Percentiles rank a stretch among this genome's conserved stretches.
Evolutionary conservation across 1,139 yeast genomes (phyloP).

Genomic region (Hyphopichia pseudoburtonii): DNA sequence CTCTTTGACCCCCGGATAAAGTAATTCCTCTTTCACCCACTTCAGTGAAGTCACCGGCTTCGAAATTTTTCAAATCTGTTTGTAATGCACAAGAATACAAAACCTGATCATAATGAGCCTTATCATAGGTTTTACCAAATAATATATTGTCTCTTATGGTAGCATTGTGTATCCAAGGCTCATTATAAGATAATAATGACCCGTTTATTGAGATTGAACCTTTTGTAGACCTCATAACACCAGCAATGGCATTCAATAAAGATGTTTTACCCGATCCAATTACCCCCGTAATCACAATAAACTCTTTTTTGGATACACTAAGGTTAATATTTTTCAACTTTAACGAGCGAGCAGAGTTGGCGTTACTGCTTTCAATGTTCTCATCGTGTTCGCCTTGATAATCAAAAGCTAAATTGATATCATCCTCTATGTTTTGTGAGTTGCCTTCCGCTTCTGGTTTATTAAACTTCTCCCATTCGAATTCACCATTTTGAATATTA

Average conservation of each 20-base stretch:
- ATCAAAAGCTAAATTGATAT: too few relatives aligned
- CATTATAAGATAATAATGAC: constrained; percentile 18
- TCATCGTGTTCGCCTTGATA: too few relatives aligned
- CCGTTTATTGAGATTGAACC: constrained; percentile 19
- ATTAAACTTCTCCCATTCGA: constrained; percentile 78
- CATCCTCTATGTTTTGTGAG: too few relatives aligned
- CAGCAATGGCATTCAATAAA: constrained; percentile 21
- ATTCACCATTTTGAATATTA: constrained; percentile 50
- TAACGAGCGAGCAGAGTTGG: too few relatives aligned
- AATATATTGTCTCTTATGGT: constrained; percentile 28
- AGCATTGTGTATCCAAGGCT: constrained; percentile 32
- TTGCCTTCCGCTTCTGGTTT: too few relatives aligned
- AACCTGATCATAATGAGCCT: constrained; percentile 16
- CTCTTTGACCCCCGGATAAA: constrained; percentile 27
- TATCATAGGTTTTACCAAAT: constrained; percentile 22
- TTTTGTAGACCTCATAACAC: constrained; percentile 20
- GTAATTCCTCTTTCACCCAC: constrained; percentile 28
- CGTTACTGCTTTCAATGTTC: too few relatives aligned
- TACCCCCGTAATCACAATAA: constrained; percentile 22
- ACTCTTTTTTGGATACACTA: constrained; percentile 16
- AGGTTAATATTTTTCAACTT: constrained; percentile 18
- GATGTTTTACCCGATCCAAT: constrained; percentile 26
- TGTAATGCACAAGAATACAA: constrained; percentile 25
- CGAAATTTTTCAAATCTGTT: constrained; percentile 20
- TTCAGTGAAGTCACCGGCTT: constrained; percentile 23